Percentiles rank a stretch among this genome's conserved stretches.
Conservation (phyloP, 148 eudicot species). For the Fallopia convolvulus region DNA sequence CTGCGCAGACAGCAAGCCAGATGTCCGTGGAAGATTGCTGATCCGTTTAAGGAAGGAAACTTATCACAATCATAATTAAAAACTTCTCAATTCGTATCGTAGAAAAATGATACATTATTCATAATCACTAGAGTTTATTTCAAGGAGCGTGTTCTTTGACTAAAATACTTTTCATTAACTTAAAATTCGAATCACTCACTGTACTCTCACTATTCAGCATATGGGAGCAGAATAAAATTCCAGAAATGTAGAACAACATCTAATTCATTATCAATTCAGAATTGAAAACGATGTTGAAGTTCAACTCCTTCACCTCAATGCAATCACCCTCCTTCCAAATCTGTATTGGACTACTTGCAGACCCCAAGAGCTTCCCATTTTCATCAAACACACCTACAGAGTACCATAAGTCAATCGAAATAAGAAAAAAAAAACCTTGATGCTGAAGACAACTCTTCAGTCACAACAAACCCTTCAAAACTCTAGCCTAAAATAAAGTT, state of each 20-base stretch:
- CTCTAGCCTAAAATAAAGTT: not conserved
- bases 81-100: not conserved
- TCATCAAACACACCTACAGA: conserved; percentile 76
- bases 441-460: not conserved
- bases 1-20: conserved; percentile 94
- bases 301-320: conserved; percentile 61
- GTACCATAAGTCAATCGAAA: not conserved
- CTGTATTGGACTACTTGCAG: conserved; percentile 86
- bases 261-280: not conserved
- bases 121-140: not conserved
- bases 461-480: not conserved
- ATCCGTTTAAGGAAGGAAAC: conserved; percentile 12
- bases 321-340: conserved; percentile 97
- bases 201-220: not conserved
- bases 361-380: conserved; percentile 75
- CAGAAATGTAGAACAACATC: not conserved
- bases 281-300: not conserved
- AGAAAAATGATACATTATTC: not conserved
- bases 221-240: not conserved
- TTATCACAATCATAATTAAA: not conserved
- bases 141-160: not conserved
- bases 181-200: not conserved
- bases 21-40: conserved; percentile 99
- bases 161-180: not conserved
- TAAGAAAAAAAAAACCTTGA: not conserved